Conservation (phyloP, 495 filamentous ascomycete genomes). For the Aspergillus indologenus region DNA sequence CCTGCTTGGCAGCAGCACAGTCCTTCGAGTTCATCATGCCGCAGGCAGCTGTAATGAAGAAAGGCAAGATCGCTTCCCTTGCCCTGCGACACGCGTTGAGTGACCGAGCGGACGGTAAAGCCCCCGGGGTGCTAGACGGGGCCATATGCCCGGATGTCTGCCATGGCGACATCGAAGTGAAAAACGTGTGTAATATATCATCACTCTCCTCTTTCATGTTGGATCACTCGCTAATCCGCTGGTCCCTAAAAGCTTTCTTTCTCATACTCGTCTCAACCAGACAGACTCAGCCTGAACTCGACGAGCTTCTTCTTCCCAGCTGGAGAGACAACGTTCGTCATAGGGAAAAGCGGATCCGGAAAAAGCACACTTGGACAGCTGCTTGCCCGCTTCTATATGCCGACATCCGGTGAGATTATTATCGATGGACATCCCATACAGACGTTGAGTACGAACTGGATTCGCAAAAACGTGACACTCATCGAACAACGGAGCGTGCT, state of each 20-base stretch:
- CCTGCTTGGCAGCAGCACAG: conserved; percentile 71
- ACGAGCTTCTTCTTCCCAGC: conserved; percentile 66
- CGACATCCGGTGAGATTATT: conserved; percentile 60
- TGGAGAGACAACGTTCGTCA: conserved; percentile 73
- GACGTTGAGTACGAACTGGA: conserved; percentile 64
- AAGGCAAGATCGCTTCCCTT: conserved; percentile 72
- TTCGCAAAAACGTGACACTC: conserved; percentile 74
- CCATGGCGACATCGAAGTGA: conserved; percentile 65
- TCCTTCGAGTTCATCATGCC: conserved; percentile 70
- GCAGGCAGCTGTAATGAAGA: conserved; percentile 70
- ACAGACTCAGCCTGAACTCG: conserved; percentile 57
- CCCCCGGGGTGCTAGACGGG: conserved; percentile 21
- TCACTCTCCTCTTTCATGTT: neutral
- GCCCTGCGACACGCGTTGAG: conserved; percentile 50
- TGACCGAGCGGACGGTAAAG: conserved; percentile 20
- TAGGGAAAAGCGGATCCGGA: conserved; percentile 86
- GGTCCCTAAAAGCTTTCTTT: conserved; percentile 59
- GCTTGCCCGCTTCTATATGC: conserved; percentile 71
- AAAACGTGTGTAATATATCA: conserved; percentile 52
- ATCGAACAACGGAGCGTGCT: conserved; percentile 80
- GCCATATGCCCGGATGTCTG: conserved; percentile 38
- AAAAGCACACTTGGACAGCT: conserved; percentile 88
- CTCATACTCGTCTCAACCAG: conserved; percentile 73
- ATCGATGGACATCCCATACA: conserved; percentile 67
- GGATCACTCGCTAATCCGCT: neutral